These are phyloP conservation scores for Phytophthora litchii DNA, from an alignment of 352 stramenopile genomes.

Conservation along the genomic window DNA sequence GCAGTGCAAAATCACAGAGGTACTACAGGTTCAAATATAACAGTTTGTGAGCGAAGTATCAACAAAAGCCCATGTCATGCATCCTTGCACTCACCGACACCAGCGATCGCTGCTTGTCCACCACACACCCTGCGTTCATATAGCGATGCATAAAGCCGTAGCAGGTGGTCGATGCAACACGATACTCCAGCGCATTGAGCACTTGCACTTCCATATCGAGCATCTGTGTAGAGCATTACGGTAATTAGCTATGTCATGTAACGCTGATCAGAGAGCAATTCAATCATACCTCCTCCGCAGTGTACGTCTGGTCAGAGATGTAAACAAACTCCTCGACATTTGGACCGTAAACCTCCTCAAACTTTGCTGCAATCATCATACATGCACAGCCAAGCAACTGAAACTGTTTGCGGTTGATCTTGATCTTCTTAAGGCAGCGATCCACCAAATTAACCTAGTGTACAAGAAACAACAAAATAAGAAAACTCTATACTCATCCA, in stretches of 20 bases:
- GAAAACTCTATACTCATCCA: neutral
- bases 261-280: neutral
- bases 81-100: slow-evolving; percentile 50
- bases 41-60: slow-evolving; percentile 2
- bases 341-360: slow-evolving; percentile 96
- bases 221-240: slow-evolving; percentile 49
- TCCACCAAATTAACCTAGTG: slow-evolving; percentile 82
- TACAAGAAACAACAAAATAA: slow-evolving; percentile 1
- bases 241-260: slow-evolving; percentile 7
- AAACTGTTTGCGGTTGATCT: slow-evolving; percentile 91
- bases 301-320: slow-evolving; percentile 97
- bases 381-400: slow-evolving; percentile 96
- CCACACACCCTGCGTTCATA: slow-evolving; percentile 56
- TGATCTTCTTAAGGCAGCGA: slow-evolving; percentile 77
- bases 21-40: slow-evolving; percentile 44
- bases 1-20: slow-evolving; percentile 70
- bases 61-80: neutral
- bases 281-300: slow-evolving; percentile 61
- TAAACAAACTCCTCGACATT: slow-evolving; percentile 96
- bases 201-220: slow-evolving; percentile 84
- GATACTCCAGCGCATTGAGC: slow-evolving; percentile 76
- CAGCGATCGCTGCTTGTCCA: slow-evolving; percentile 60
- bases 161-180: slow-evolving; percentile 75
- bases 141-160: slow-evolving; percentile 78
- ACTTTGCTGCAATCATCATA: slow-evolving; percentile 97